Evolutionary conservation across 495 filamentous ascomycete genomes (phyloP).

Genomic region (Aspergillus sclerotiicarbonarius): DNA sequence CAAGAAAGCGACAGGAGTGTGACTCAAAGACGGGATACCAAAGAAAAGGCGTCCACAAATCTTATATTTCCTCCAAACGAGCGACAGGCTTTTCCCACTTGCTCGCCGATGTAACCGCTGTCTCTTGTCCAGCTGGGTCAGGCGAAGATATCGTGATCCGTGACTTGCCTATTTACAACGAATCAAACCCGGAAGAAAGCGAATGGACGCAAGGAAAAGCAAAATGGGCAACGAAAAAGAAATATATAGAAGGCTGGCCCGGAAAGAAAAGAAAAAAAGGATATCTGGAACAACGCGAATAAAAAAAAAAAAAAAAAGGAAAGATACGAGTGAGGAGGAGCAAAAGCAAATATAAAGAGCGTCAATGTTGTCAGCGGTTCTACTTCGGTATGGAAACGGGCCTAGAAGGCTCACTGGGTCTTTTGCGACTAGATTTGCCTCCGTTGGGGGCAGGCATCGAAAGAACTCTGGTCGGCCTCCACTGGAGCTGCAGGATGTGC

Average conservation of each 20-base stretch:
- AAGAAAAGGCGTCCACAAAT: constrained; percentile 23
- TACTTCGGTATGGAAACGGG: constrained; percentile 17
- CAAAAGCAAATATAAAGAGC: constrained; percentile 14
- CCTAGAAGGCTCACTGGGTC: constrained; percentile 13
- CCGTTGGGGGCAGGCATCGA: background rate
- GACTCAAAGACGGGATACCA: constrained; percentile 11
- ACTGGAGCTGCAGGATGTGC: constrained; percentile 9
- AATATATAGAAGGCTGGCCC: constrained; percentile 8
- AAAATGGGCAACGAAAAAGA: constrained; percentile 7
- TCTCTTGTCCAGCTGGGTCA: constrained; percentile 16
- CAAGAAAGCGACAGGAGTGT: constrained; percentile 9
- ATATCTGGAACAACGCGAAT: constrained; percentile 4
- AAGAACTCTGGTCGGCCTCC: constrained; percentile 21
- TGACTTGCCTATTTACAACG: constrained; percentile 26
- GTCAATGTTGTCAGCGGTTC: constrained; percentile 17
- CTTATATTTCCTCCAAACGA: constrained; percentile 22
- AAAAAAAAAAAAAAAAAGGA: background rate
- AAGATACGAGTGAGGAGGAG: background rate
- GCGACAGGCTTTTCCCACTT: constrained; percentile 13
- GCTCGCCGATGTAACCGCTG: constrained; percentile 25
- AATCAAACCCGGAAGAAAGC: constrained; percentile 16
- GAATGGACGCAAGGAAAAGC: constrained; percentile 20
- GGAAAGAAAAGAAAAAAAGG: constrained; percentile 10
- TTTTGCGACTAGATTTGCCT: background rate
- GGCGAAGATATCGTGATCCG: constrained; percentile 22